Evolutionary conservation across 495 filamentous ascomycete genomes (phyloP).

Genomic region (Lasiosphaeria hispida): DNA sequence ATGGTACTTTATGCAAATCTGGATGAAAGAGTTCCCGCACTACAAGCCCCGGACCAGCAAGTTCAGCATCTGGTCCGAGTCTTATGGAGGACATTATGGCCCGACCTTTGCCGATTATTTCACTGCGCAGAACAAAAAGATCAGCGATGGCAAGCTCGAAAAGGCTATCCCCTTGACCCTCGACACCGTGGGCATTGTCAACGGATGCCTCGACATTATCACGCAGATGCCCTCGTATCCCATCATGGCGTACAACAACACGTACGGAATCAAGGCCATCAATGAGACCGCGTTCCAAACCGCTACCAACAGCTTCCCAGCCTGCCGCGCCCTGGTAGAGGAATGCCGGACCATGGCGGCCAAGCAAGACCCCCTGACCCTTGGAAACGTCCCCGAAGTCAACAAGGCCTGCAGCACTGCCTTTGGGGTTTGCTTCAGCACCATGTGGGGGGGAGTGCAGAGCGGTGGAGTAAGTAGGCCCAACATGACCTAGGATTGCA

Average conservation of each 20-base stretch:
- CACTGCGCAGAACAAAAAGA: constrained; percentile 34
- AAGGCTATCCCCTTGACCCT: constrained; percentile 52
- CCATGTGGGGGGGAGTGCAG: neutral
- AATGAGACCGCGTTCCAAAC: constrained; percentile 22
- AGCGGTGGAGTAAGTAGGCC: neutral
- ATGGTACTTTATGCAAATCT: constrained; percentile 60
- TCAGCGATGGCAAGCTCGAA: constrained; percentile 12
- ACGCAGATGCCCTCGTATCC: constrained; percentile 65
- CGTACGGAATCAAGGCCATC: constrained; percentile 66
- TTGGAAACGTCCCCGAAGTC: neutral
- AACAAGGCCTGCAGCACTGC: constrained; percentile 6
- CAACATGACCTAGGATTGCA: too few species aligned
- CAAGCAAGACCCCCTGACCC: neutral
- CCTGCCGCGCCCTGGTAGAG: constrained; percentile 2
- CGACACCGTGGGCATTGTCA: constrained; percentile 57
- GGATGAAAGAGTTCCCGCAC: constrained; percentile 62
- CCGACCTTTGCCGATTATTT: constrained; percentile 48
- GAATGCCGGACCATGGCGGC: neutral
- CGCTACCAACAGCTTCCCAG: neutral
- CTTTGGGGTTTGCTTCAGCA: neutral
- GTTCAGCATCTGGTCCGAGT: constrained; percentile 60
- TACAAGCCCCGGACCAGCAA: constrained; percentile 48
- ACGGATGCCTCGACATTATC: constrained; percentile 71
- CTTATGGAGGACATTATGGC: constrained; percentile 67
- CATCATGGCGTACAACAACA: constrained; percentile 68